These are phyloP conservation scores for Flaveria ramosissima DNA, from an alignment of 129 eudicot species.

Conservation along the genomic window DNA sequence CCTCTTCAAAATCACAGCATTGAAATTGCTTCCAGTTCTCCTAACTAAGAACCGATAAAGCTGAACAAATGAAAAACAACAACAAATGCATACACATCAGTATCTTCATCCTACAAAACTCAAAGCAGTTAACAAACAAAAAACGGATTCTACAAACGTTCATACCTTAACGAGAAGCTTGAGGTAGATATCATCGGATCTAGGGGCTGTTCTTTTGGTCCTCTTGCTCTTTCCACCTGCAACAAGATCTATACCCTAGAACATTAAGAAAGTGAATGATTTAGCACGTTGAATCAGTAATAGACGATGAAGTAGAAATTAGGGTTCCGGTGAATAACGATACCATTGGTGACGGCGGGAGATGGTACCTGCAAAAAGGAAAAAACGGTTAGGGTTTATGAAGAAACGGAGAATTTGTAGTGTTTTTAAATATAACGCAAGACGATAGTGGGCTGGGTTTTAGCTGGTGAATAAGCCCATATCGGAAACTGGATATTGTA, in stretches of 20 bases:
- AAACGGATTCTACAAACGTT: background rate
- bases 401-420: background rate
- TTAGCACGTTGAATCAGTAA: background rate
- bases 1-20: constrained; percentile 86
- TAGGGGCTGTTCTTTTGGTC: constrained; percentile 82
- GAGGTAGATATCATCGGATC: constrained; percentile 82
- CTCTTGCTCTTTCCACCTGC: constrained; percentile 91
- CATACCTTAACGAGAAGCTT: constrained; percentile 75
- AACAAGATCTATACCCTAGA: constrained; percentile 80
- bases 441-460: constrained; percentile 21
- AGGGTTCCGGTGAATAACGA: background rate
- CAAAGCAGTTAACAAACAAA: background rate
- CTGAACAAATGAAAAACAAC: constrained; percentile 22
- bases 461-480: background rate
- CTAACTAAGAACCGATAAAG: constrained; percentile 81
- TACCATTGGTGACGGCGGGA: constrained; percentile 36
- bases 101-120: background rate
- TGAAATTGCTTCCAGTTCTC: constrained; percentile 79
- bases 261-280: background rate
- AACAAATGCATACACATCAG: background rate
- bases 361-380: constrained; percentile 33
- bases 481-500: background rate
- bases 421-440: background rate
- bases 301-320: background rate
- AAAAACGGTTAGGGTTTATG: constrained; percentile 33